These are phyloP conservation scores for Eucalyptus decipiens DNA, from an alignment of 345 rosid genomes.

Conservation along the genomic window DNA sequence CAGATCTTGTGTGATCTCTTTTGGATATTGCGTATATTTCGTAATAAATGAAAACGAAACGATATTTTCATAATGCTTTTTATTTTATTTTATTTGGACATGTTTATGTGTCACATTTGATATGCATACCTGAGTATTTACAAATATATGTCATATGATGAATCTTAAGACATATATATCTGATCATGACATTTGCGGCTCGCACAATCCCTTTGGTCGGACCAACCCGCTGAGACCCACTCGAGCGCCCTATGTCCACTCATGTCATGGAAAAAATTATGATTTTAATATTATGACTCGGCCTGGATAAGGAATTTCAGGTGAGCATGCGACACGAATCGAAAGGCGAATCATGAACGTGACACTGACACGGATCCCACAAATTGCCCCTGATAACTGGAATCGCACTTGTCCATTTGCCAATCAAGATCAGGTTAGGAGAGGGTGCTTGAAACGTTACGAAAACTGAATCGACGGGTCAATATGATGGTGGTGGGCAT, in stretches of 20 bases:
- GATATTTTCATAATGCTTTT: no score
- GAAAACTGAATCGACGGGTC: neutral
- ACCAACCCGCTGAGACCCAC: rapidly evolving
- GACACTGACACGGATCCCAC: neutral
- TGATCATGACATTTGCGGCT: neutral
- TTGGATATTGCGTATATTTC: neutral
- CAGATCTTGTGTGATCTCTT: rapidly evolving
- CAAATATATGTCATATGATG: no score
- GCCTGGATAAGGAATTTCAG: neutral
- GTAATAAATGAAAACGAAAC: neutral
- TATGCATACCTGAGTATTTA: no score
- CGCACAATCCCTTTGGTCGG: no score
- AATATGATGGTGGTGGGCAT: neutral
- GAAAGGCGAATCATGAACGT: neutral
- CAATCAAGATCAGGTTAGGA: neutral
- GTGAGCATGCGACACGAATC: neutral
- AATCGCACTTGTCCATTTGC: neutral
- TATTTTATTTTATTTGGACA: no score
- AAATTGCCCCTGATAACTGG: neutral
- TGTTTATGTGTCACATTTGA: no score
- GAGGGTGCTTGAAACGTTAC: neutral
- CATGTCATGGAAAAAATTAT: neutral
- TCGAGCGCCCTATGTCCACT: neutral
- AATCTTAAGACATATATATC: no score
- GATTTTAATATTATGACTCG: neutral